phyloP scores from a whole-genome alignment of 2,329 filamentous ascomycete genomes.

The Sarocladium oryzae region DNA sequence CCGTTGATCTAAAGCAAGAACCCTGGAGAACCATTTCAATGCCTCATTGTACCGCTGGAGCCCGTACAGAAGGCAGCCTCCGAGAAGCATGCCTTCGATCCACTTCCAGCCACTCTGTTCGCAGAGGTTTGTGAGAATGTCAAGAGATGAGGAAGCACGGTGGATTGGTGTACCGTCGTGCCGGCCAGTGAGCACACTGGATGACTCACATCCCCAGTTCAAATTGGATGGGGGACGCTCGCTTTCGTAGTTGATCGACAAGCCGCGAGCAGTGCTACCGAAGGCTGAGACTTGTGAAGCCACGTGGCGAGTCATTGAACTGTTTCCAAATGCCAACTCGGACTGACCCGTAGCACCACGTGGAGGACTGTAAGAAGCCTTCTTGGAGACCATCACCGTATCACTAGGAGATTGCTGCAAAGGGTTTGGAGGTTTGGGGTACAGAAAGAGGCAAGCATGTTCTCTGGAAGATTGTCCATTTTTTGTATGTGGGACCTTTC shows the following conservation, averaged over 20 bases:
- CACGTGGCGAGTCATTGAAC: no score
- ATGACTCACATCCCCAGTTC: neutral
- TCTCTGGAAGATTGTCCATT: constrained; percentile 29
- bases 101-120: constrained; percentile 79
- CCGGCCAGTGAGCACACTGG: constrained; percentile 13
- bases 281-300: neutral
- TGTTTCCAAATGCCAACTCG: no score
- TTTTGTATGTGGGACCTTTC: constrained; percentile 39
- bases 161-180: constrained; percentile 34
- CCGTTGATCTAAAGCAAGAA: constrained; percentile 49
- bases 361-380: neutral
- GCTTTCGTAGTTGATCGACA: neutral
- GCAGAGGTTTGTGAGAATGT: constrained; percentile 67
- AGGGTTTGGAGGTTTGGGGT: constrained; percentile 44
- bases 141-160: constrained; percentile 59
- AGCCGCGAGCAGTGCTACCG: neutral
- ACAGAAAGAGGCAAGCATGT: constrained; percentile 45
- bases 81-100: constrained; percentile 87
- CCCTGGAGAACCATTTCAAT: constrained; percentile 65
- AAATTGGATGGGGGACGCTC: neutral
- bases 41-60: constrained; percentile 77
- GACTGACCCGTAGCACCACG: neutral
- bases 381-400: neutral
- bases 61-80: constrained; percentile 87
- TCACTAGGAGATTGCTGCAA: neutral